Evolutionary conservation across 2,329 filamentous ascomycete species (phyloP), one percentile per base, ranked within the genome.

Genomic region (Sporothrix schenckii): DNA sequence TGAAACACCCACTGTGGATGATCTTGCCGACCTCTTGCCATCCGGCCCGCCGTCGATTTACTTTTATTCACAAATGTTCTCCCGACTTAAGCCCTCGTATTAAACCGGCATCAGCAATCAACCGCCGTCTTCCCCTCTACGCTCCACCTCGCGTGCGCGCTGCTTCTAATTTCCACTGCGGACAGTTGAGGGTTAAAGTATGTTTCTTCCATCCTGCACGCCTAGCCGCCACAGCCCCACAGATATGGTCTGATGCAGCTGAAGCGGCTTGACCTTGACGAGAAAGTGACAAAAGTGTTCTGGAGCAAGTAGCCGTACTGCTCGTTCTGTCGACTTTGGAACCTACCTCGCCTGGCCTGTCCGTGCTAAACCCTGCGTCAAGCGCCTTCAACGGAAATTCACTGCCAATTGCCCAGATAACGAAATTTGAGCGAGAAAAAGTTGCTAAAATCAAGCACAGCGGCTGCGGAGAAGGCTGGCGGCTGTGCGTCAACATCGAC

Each of bases 241-340:
- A 47, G 39, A 52, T 41, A 56, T 70, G 61, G 69, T 60, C 69
- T 66, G 69, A 52, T 66, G 61, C 44, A 50, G 16, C 56, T 65
- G 30, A 58, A 11, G 41, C 39, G 47, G 52, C 21, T 30, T 24
- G 27, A 44, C 49, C 44, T 41, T 14, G 30, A 41, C 34, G 34
- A 44, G 30, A 61, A 60, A 58, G 54, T 41, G 27, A 50, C 41
- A 34, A 24, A 14, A 30, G 16, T 50, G 44, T 16, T 65, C 21
- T 39, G 39, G 39, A 14, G 58, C 39, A n/a, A 63, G 41, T 63
- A 10, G 34, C 16, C 34, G n/a, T 41, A 24, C 39, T 16, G 11
- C 34, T 47, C 13, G 21, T 5, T 27, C 11, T 63, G 16, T 47
- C 21, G 41, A 58, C 27, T 60, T 47, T 34, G 66, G 27, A 39